These are phyloP conservation scores for Erythrophleum ivorense DNA, from an alignment of 331 rosid species.

Conservation along the genomic window DNA sequence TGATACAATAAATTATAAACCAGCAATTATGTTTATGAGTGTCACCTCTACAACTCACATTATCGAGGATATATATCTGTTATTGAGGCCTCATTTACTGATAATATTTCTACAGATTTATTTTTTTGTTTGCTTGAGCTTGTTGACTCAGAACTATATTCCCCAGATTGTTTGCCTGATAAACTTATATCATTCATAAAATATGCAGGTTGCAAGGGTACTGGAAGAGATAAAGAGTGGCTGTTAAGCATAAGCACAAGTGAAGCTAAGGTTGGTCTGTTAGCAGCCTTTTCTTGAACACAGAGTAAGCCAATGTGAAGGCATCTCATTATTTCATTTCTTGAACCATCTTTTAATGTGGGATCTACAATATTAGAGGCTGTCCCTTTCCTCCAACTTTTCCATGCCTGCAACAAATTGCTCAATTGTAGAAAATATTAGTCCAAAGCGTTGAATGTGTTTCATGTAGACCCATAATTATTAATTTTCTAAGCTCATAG, in stretches of 20 bases:
- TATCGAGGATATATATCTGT: conserved; percentile 1
- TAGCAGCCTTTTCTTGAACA: background rate
- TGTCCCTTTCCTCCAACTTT: background rate
- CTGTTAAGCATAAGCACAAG: conserved; percentile 51
- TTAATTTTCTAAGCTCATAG: background rate
- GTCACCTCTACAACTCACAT: background rate
- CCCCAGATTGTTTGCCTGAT: background rate
- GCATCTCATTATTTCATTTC: conserved; percentile 11
- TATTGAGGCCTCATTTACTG: conserved; percentile 31
- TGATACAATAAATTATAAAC: background rate
- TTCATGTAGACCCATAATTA: background rate
- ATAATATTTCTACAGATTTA: background rate
- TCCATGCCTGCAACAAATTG: conserved; percentile 8
- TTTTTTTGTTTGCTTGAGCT: background rate
- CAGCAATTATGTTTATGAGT: background rate
- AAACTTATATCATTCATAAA: conserved; percentile 9
- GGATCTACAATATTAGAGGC: background rate
- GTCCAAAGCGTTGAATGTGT: background rate
- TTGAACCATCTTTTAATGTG: background rate
- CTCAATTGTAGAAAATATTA: background rate
- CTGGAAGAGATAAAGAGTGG: conserved; percentile 38
- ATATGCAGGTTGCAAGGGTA: conserved; percentile 50
- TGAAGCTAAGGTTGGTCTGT: conserved; percentile 6
- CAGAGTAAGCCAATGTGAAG: background rate
- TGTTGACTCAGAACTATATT: background rate